Conservation (phyloP, 2,329 filamentous ascomycete species). For the Sporothrix protearum region DNA sequence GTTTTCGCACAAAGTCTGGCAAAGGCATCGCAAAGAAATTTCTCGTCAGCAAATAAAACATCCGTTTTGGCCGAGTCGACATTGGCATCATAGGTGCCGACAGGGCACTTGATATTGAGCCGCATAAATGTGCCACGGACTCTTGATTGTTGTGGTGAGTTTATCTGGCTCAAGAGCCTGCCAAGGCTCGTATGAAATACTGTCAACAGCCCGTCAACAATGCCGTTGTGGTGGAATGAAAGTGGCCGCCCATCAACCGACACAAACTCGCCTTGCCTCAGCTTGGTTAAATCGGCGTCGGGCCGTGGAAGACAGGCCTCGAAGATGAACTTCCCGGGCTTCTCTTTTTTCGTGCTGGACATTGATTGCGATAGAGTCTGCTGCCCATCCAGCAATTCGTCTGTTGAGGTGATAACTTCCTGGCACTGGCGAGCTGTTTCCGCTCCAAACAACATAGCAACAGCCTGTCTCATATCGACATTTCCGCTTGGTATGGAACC, state of each 20-base stretch:
- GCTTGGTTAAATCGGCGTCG: conserved; percentile 42
- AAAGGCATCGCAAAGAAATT: conserved; percentile 45
- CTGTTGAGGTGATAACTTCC: conserved; percentile 4
- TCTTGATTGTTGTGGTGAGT: conserved; percentile 30
- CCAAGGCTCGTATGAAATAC: conserved; percentile 52
- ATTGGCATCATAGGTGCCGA: conserved; percentile 66
- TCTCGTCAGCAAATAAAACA: conserved; percentile 61
- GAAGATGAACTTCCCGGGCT: conserved; percentile 41
- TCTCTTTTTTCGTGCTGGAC: conserved; percentile 16
- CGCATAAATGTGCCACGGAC: conserved; percentile 56
- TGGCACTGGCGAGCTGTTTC: conserved; percentile 29
- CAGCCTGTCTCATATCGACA: conserved; percentile 53
- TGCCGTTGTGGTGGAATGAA: conserved; percentile 49
- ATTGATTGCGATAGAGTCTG: background rate
- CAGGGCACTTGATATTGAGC: conserved; percentile 60
- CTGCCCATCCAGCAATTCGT: conserved; percentile 12
- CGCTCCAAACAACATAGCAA: conserved; percentile 59
- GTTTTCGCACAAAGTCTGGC: conserved; percentile 39
- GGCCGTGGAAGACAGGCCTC: conserved; percentile 57
- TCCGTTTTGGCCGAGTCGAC: conserved; percentile 69
- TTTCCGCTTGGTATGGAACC: too few relatives aligned
- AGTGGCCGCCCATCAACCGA: conserved; percentile 68
- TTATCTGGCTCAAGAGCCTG: conserved; percentile 30
- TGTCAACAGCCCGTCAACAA: conserved; percentile 55
- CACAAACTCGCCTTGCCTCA: conserved; percentile 56